Evolutionary conservation across 352 stramenopile species (phyloP).

Genomic region (Pythium pectinolyticum): DNA sequence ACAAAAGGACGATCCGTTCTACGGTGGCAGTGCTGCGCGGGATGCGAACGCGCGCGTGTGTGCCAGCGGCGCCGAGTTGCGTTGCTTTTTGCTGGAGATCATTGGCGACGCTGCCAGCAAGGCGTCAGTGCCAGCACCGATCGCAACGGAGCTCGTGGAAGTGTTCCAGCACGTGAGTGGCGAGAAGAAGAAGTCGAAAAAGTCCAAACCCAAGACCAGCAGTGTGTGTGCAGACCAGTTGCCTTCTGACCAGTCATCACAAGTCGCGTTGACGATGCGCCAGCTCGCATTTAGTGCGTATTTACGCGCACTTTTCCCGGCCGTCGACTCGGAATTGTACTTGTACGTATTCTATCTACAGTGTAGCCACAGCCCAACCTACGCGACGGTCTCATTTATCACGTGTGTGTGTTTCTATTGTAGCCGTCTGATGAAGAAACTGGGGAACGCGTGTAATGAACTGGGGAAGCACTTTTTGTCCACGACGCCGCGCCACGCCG

Average conservation of each 20-base stretch:
- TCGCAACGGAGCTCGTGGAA: conserved; percentile 20
- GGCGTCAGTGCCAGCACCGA: not conserved
- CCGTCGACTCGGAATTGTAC: conserved; percentile 74
- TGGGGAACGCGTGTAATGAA: conserved; percentile 86
- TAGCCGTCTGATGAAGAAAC: conserved; percentile 85
- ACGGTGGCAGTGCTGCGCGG: conserved; percentile 27
- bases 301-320: conserved; percentile 55
- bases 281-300: conserved; percentile 68
- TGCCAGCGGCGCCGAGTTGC: conserved; percentile 47
- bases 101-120: conserved; percentile 75
- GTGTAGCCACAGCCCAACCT: too few species aligned
- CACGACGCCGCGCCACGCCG: conserved; percentile 39
- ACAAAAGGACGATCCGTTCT: conserved; percentile 32
- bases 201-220: too few species aligned
- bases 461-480: conserved; percentile 72
- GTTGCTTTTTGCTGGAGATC: conserved; percentile 59
- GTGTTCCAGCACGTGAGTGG: conserved; percentile 57
- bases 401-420: not conserved
- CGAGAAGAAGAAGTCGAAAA: conserved; percentile 24
- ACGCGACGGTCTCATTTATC: not conserved
- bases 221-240: too few species aligned
- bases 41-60: conserved; percentile 35
- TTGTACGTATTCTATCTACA: conserved; percentile 65
- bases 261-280: conserved; percentile 5
- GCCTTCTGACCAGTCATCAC: not conserved